A percentile compares a stretch with the other conserved stretches of the same genome.
These are phyloP conservation scores for Kwoniella dejecticola DNA, from an alignment of 768 basidiomycete genomes.

Conservation along the genomic window DNA sequence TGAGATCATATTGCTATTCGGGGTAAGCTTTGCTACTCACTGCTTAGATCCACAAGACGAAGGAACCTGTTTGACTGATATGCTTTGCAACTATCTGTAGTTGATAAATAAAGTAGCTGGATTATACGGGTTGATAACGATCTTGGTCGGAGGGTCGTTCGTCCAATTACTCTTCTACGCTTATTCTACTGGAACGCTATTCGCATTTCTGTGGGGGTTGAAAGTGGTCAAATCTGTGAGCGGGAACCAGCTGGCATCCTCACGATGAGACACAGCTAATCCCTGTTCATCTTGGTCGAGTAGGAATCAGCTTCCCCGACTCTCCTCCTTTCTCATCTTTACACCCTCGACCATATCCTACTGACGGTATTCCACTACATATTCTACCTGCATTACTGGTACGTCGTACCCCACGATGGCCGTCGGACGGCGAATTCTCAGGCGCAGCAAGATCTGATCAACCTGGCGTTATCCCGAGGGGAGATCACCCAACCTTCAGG, in stretches of 20 bases:
- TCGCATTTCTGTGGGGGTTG: conserved; percentile 82
- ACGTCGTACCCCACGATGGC: conserved; percentile 91
- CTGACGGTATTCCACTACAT: conserved; percentile 89
- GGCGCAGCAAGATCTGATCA: conserved; percentile 83
- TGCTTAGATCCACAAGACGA: background rate
- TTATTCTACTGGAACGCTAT: conserved; percentile 82
- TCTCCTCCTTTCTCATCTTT: conserved; percentile 87
- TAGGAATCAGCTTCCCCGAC: conserved; percentile 87
- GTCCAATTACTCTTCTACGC: conserved; percentile 89
- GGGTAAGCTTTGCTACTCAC: conserved; percentile 68
- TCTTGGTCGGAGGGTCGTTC: conserved; percentile 79
- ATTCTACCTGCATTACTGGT: conserved; percentile 83
- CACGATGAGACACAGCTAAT: too few relatives aligned
- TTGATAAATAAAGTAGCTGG: conserved; percentile 94
- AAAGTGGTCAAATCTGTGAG: conserved; percentile 80
- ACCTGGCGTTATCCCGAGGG: conserved; percentile 51
- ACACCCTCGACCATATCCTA: conserved; percentile 86
- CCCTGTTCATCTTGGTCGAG: too few relatives aligned
- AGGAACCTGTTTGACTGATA: conserved; percentile 3
- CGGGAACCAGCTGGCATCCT: too few relatives aligned
- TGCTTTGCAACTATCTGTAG: conserved; percentile 21
- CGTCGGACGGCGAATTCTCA: conserved; percentile 73
- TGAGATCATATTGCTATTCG: conserved; percentile 82
- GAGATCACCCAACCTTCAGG: conserved; percentile 61
- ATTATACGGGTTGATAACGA: conserved; percentile 90